phyloP scores from a whole-genome alignment of 495 filamentous ascomycete genomes.

The Aspergillus egyptiacus region DNA sequence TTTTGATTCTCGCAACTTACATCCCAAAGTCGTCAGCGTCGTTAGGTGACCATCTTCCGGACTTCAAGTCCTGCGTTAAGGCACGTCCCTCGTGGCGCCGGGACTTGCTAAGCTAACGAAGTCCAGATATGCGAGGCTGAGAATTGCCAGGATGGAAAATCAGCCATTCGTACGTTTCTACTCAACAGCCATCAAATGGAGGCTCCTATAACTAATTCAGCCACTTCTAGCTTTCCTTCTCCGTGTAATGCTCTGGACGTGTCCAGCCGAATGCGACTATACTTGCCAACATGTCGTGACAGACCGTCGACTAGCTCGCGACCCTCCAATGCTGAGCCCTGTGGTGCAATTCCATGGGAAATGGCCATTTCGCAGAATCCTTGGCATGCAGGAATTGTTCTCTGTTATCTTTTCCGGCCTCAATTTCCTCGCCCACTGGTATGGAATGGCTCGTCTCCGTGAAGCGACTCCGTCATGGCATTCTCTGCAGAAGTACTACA shows the following conservation, averaged over 20 bases:
- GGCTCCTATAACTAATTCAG: constrained; percentile 13
- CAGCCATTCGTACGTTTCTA: constrained; percentile 40
- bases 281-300: constrained; percentile 95
- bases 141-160: constrained; percentile 61
- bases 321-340: constrained; percentile 56
- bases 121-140: constrained; percentile 69
- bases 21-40: constrained; percentile 57
- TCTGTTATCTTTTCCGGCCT: constrained; percentile 87
- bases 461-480: constrained; percentile 64
- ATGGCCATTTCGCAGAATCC: constrained; percentile 88
- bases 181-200: neutral
- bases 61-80: constrained; percentile 84
- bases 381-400: constrained; percentile 92
- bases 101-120: constrained; percentile 9
- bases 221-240: constrained; percentile 37
- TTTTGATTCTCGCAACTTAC: constrained; percentile 41
- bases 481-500: constrained; percentile 73
- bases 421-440: constrained; percentile 82
- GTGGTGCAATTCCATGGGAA: constrained; percentile 97
- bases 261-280: constrained; percentile 93
- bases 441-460: constrained; percentile 65
- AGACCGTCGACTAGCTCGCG: constrained; percentile 57
- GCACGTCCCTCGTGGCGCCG: constrained; percentile 39
- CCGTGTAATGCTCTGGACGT: constrained; percentile 55
- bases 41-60: constrained; percentile 77